Conservation (phyloP, 2,329 filamentous ascomycete species). For the Nigrospora osmanthi region DNA sequence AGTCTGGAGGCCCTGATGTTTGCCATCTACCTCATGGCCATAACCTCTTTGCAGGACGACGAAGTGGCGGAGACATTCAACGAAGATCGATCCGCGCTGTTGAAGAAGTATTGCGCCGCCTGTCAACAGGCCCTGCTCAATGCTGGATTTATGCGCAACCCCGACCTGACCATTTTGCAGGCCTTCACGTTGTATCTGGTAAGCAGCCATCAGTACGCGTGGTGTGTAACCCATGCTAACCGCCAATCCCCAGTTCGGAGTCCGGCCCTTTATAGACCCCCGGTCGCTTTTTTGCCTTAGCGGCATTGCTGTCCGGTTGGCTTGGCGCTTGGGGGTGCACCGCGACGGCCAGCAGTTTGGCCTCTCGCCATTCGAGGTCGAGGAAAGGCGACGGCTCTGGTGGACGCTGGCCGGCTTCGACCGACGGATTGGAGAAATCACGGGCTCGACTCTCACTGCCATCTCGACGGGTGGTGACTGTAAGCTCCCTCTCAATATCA, state of each 20-base stretch:
- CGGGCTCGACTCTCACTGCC: slow-evolving; percentile 48
- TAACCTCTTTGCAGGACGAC: slow-evolving; percentile 49
- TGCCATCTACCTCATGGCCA: slow-evolving; percentile 51
- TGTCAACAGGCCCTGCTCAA: slow-evolving; percentile 59
- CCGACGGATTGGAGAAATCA: slow-evolving; percentile 59
- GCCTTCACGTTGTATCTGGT: slow-evolving; percentile 62
- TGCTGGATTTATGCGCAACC: slow-evolving; percentile 57
- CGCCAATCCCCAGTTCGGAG: slow-evolving; percentile 37
- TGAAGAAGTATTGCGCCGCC: slow-evolving; percentile 46
- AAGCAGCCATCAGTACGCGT: slow-evolving; percentile 17
- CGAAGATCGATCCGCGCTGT: slow-evolving; percentile 41
- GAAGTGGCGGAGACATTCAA: slow-evolving; percentile 44
- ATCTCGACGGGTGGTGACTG: slow-evolving; percentile 46
- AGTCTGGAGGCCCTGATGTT: slow-evolving; percentile 63
- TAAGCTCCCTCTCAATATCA: slow-evolving; percentile 51
- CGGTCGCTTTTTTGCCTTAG: slow-evolving; percentile 52
- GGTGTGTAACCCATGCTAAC: slow-evolving; percentile 7
- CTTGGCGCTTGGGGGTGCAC: slow-evolving; percentile 62
- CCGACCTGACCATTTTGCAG: slow-evolving; percentile 58
- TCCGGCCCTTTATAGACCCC: slow-evolving; percentile 53
- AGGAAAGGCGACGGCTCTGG: slow-evolving; percentile 66
- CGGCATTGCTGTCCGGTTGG: slow-evolving; percentile 59
- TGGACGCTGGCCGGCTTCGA: slow-evolving; percentile 66
- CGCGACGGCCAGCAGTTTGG: slow-evolving; percentile 47
- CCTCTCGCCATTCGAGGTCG: slow-evolving; percentile 52